Evolutionary conservation across 2,329 filamentous ascomycete genomes (phyloP).

Genomic region (Ophiocordyceps australis): DNA sequence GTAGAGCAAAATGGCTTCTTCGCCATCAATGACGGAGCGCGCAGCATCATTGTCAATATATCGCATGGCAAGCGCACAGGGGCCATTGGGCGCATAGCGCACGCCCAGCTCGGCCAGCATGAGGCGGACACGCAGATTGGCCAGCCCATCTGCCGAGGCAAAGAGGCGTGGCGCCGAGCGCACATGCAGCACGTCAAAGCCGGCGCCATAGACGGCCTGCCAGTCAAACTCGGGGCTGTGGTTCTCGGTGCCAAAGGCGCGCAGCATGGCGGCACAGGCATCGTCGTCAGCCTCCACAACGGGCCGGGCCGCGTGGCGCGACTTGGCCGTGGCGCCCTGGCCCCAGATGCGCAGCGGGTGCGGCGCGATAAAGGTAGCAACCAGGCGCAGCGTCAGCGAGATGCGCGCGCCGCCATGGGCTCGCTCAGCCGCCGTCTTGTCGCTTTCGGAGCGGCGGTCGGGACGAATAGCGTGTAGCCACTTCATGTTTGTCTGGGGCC

Average conservation of each 20-base stretch:
- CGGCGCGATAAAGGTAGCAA: conserved; percentile 64
- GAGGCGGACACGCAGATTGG: conserved; percentile 29
- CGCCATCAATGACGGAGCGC: conserved; percentile 28
- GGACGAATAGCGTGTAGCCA: conserved; percentile 89
- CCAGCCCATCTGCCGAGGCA: conserved; percentile 23
- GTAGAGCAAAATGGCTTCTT: conserved; percentile 37
- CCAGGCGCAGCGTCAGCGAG: conserved; percentile 77
- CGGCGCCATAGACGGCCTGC: conserved; percentile 55
- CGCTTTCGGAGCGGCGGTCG: conserved; percentile 54
- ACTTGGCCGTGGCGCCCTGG: conserved; percentile 65
- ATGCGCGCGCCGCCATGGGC: conserved; percentile 65
- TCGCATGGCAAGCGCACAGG: conserved; percentile 17
- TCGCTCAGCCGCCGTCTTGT: conserved; percentile 53
- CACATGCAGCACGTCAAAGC: conserved; percentile 71
- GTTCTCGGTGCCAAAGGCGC: conserved; percentile 76
- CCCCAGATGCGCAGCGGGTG: conserved; percentile 66
- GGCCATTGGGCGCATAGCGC: conserved; percentile 21
- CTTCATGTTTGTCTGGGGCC: conserved; percentile 59
- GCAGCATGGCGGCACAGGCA: conserved; percentile 51
- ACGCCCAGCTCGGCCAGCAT: conserved; percentile 30
- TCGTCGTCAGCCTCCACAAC: conserved; percentile 53
- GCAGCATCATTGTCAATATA: conserved; percentile 35
- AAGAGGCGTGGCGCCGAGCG: conserved; percentile 31
- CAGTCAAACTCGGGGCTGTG: conserved; percentile 55
- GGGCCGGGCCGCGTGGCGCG: conserved; percentile 32